Evolutionary conservation across 164 flowering plant genomes (phyloP).

Genomic region (Tinospora cordifolia): DNA sequence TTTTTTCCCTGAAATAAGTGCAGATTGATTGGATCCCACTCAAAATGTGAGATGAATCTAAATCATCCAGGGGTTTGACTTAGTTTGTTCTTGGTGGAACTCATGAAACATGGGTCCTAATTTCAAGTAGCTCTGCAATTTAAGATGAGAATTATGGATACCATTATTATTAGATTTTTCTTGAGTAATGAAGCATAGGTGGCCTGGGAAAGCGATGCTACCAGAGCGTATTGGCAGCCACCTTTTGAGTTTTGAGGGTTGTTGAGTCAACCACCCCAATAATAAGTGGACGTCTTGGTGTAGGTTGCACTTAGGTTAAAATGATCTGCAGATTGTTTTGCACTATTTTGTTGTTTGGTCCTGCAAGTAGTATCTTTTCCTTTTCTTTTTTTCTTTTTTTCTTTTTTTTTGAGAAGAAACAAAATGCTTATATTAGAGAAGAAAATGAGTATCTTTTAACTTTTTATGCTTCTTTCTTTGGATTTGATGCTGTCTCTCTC

Average conservation of each 20-base stretch:
- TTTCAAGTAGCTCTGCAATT: not conserved
- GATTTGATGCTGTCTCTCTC: not conserved
- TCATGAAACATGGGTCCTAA: not conserved
- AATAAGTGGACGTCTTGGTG: conserved; percentile 4
- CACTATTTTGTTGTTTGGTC: not conserved
- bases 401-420: too few relatives aligned
- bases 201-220: not conserved
- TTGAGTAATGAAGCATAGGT: not conserved
- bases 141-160: not conserved
- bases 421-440: too few relatives aligned
- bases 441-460: not conserved
- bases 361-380: not conserved
- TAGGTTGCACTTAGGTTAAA: conserved; percentile 5
- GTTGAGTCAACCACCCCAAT: not conserved
- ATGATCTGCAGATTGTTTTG: not conserved
- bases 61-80: not conserved
- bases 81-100: not conserved
- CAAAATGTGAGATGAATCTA: not conserved
- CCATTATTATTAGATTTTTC: not conserved
- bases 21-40: not conserved
- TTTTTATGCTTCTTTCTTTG: not conserved
- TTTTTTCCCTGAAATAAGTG: not conserved
- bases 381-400: too few relatives aligned
- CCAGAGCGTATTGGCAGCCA: not conserved
- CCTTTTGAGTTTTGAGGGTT: not conserved